A percentile compares a stretch with the other conserved stretches of the same genome.
phyloP scores from a whole-genome alignment of 1,139 yeast genomes.

The Geotrichum reessii region DNA sequence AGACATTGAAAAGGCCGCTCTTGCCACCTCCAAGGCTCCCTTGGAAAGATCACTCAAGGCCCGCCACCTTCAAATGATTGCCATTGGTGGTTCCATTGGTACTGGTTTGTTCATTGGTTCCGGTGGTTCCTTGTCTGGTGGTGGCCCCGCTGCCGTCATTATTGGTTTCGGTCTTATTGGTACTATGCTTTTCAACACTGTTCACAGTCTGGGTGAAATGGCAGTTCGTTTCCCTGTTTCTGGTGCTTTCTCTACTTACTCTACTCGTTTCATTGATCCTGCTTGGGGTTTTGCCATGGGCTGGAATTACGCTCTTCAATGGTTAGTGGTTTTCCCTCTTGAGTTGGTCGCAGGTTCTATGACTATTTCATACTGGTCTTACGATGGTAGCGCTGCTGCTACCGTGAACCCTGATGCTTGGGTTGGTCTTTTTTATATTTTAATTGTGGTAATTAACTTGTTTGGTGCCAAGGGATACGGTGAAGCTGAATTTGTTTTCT shows the following conservation, averaged over 20 bases:
- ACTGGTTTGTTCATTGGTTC: slow-evolving; percentile 66
- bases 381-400: slow-evolving; percentile 7
- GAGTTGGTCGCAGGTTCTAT: slow-evolving; percentile 77
- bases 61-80: slow-evolving; percentile 55
- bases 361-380: slow-evolving; percentile 58
- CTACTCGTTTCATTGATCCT: slow-evolving; percentile 60
- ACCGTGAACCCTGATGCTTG: slow-evolving; percentile 51
- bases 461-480: slow-evolving; percentile 75
- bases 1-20: slow-evolving; percentile 36
- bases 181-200: slow-evolving; percentile 60
- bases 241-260: slow-evolving; percentile 67
- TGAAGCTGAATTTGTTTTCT: slow-evolving; percentile 66
- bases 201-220: slow-evolving; percentile 72
- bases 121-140: slow-evolving; percentile 54
- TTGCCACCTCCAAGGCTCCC: slow-evolving; percentile 29
- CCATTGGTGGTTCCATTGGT: slow-evolving; percentile 74
- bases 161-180: slow-evolving; percentile 61
- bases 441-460: slow-evolving; percentile 52
- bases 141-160: slow-evolving; percentile 71
- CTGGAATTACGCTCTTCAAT: slow-evolving; percentile 77
- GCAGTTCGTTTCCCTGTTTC: slow-evolving; percentile 67
- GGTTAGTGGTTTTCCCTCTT: slow-evolving; percentile 72
- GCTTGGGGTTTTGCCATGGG: slow-evolving; percentile 79
- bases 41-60: slow-evolving; percentile 39
- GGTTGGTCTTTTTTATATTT: slow-evolving; percentile 56